These are phyloP conservation scores for Suhomyces guaymorum DNA, from an alignment of 1,139 yeast species.

Conservation along the genomic window DNA sequence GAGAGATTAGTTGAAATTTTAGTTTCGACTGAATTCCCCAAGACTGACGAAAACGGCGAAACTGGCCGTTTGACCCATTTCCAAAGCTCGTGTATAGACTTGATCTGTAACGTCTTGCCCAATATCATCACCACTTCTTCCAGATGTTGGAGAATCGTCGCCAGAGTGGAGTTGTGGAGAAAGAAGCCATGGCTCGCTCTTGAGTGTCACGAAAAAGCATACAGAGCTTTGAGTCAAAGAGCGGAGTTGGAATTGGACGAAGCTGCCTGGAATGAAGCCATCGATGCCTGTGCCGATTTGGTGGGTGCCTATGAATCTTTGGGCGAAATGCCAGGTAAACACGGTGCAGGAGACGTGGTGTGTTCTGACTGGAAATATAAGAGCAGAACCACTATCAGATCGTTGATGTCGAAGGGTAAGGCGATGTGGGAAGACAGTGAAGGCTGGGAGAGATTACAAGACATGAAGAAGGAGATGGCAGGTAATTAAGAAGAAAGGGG, in stretches of 20 bases:
- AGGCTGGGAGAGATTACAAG: slow-evolving; percentile 69
- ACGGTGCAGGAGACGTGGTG: slow-evolving; percentile 79
- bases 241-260: slow-evolving; percentile 69
- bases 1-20: slow-evolving; percentile 73
- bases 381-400: slow-evolving; percentile 68
- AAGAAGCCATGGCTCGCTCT: slow-evolving; percentile 84
- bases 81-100: slow-evolving; percentile 68
- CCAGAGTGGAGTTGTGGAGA: slow-evolving; percentile 87
- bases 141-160: slow-evolving; percentile 79
- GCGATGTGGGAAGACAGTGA: slow-evolving; percentile 76
- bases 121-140: slow-evolving; percentile 67
- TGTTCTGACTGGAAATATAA: slow-evolving; percentile 93
- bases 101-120: slow-evolving; percentile 68
- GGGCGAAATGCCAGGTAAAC: slow-evolving; percentile 85
- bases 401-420: slow-evolving; percentile 78
- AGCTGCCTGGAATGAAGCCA: slow-evolving; percentile 73
- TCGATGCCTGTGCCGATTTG: slow-evolving; percentile 75
- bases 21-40: slow-evolving; percentile 53
- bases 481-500: too few relatives aligned
- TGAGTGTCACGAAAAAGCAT: slow-evolving; percentile 85
- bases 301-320: slow-evolving; percentile 85
- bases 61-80: slow-evolving; percentile 49
- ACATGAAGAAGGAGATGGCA: slow-evolving; percentile 42
- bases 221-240: slow-evolving; percentile 64
- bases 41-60: slow-evolving; percentile 32